Conservation (phyloP, 2,329 filamentous ascomycete species). For the Metarhizium album region DNA sequence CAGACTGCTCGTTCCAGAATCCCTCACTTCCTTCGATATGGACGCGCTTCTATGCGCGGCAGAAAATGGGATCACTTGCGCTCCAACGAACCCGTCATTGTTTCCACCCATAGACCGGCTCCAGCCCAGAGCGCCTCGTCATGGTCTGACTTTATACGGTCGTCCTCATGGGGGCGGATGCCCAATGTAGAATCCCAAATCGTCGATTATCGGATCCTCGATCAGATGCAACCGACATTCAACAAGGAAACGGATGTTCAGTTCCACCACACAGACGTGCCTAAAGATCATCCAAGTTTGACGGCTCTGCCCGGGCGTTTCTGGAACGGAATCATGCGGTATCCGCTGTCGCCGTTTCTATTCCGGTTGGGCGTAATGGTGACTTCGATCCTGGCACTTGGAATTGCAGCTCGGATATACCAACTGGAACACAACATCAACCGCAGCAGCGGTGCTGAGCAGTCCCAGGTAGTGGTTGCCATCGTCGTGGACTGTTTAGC, state of each 20-base stretch:
- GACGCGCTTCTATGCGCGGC: constrained; percentile 34
- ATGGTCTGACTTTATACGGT: constrained; percentile 44
- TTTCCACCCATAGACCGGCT: constrained; percentile 34
- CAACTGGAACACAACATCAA: constrained; percentile 39
- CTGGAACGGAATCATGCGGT: constrained; percentile 61
- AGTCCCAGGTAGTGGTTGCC: constrained; percentile 75
- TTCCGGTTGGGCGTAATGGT: constrained; percentile 74
- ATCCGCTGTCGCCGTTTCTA: constrained; percentile 74
- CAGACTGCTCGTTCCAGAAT: constrained; percentile 26
- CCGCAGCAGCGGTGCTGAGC: constrained; percentile 38
- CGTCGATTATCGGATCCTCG: constrained; percentile 33
- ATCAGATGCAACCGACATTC: constrained; percentile 37
- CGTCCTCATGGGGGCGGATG: constrained; percentile 39
- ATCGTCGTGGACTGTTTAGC: constrained; percentile 83
- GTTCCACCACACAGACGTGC: constrained; percentile 14
- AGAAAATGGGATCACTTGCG: constrained; percentile 51
- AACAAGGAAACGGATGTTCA: constrained; percentile 26
- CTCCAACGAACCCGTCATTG: constrained; percentile 48
- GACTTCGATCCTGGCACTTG: constrained; percentile 74
- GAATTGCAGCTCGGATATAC: constrained; percentile 66
- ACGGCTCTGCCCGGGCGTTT: constrained; percentile 40
- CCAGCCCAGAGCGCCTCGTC: constrained; percentile 30
- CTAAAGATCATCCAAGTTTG: constrained; percentile 17
- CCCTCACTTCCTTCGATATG: constrained; percentile 35
- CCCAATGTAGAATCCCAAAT: constrained; percentile 37